Evolutionary conservation across 352 stramenopile genomes (phyloP).

Genomic region (Elongisporangium prolatum): DNA sequence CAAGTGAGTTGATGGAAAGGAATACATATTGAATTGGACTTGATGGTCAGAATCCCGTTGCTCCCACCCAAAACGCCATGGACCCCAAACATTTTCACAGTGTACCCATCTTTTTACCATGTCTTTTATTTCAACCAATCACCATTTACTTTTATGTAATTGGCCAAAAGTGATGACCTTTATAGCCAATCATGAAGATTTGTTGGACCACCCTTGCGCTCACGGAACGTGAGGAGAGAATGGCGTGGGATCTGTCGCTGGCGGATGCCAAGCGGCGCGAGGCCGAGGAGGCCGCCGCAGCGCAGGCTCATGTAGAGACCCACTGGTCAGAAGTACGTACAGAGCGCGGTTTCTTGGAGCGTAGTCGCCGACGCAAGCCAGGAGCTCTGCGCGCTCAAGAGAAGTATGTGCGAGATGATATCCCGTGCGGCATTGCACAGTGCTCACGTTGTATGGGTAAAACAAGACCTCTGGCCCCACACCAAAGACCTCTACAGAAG

Average conservation of each 20-base stretch:
- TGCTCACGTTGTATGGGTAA: constrained; percentile 36
- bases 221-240: constrained; percentile 2
- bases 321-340: constrained; percentile 53
- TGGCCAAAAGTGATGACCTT: not conserved
- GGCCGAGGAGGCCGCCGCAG: constrained; percentile 8
- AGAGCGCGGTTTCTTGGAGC: constrained; percentile 67
- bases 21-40: no score
- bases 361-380: constrained; percentile 66
- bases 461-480: constrained; percentile 10
- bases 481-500: constrained; percentile 22
- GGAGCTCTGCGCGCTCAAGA: constrained; percentile 66
- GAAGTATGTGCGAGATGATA: constrained; percentile 63
- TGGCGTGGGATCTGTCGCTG: constrained; percentile 24
- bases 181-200: not conserved
- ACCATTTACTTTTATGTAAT: not conserved
- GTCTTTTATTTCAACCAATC: not conserved
- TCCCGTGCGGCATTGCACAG: constrained; percentile 57
- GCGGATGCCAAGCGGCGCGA: constrained; percentile 17
- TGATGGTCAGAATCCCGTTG: not conserved
- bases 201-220: no score
- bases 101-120: not conserved
- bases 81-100: not conserved
- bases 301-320: constrained; percentile 7
- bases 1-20: no score
- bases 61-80: not conserved